Evolutionary conservation across 140 eudicot genomes (phyloP), one percentile per base, ranked within the genome.

Genomic region (Cichorium intybus): DNA sequence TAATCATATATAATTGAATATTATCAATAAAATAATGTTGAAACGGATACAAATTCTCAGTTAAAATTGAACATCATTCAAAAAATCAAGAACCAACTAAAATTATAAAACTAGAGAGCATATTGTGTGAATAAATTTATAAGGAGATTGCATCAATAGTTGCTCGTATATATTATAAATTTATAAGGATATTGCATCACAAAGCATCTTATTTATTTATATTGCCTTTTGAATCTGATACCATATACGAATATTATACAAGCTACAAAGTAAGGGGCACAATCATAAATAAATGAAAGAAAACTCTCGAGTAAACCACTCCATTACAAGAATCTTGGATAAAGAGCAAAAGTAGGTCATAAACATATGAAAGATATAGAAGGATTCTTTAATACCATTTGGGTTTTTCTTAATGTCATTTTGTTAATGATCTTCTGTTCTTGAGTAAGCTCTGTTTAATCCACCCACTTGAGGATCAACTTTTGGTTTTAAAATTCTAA

Each of bases 401-500:
- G 68, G 71, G 57, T 64, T 54, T 31, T 53, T 63, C 56, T 49
- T 74, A n/a, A 51, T 57, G 37, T 76, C 87, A 75, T 75, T 80
- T 70, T 70, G 53, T 69, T 79, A 78, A 73, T 70, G 56, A 63
- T 56, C 68, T 66, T 81, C 85, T 69, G 56, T 60, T 58, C 69
- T 69, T 15, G 56, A 29, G 39, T 74, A 67, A 52, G 72, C 73
- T 56, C 74, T 83, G 62, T 73, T 77, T 57, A 77, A 78, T 60
- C 76, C 75, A 79, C 75, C 81, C 29, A 81, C 53, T 75, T 75
- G 84, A 60, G 70, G 80, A 23, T 54, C 71, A 64, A 88, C 83
- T 68, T 85, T 68, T 21, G 87, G 82, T 77, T 93, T 85, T 70
- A 93, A 72, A 81, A 69, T 69, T 93, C 99, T 47, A 93, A 82